Conservation (phyloP, 805 yeast species). For the Candida chilensis region DNA sequence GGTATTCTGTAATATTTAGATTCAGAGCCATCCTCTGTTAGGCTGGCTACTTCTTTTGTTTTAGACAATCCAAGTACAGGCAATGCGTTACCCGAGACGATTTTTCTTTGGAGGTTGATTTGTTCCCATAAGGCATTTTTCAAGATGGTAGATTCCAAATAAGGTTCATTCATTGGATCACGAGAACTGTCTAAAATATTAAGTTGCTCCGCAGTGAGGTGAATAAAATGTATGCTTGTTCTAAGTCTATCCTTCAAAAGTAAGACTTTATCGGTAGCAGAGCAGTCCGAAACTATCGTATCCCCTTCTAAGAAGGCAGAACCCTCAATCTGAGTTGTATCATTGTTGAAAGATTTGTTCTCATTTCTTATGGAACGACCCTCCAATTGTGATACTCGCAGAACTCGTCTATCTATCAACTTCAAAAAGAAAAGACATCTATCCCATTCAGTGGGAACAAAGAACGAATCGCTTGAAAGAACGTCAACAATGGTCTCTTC, state of each 20-base stretch:
- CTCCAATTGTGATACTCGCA: too few relatives aligned
- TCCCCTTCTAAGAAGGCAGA: too few relatives aligned
- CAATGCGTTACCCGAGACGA: slow-evolving; percentile 14
- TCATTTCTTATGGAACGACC: too few relatives aligned
- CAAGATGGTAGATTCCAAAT: slow-evolving; percentile 26
- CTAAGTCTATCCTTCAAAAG: too few relatives aligned
- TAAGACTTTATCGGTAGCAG: too few relatives aligned
- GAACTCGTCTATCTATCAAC: slow-evolving; percentile 26
- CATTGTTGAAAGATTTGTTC: too few relatives aligned
- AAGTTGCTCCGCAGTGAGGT: slow-evolving; percentile 37
- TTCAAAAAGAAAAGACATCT: slow-evolving; percentile 37
- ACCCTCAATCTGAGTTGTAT: too few relatives aligned
- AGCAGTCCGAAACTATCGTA: too few relatives aligned
- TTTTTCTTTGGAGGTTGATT: slow-evolving; percentile 27
- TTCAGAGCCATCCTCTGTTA: slow-evolving; percentile 15
- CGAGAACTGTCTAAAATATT: slow-evolving; percentile 29
- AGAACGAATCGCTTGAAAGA: slow-evolving; percentile 40
- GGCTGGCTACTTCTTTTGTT: slow-evolving; percentile 11
- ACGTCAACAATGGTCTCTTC: slow-evolving; percentile 28
- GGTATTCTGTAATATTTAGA: slow-evolving; percentile 30
- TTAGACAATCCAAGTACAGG: slow-evolving; percentile 16
- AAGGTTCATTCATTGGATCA: slow-evolving; percentile 23
- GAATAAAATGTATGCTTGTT: too few relatives aligned
- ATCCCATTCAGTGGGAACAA: slow-evolving; percentile 48
- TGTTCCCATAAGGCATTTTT: slow-evolving; percentile 43